Conservation (phyloP, 202 grass and related monocot species). For the Schoenoplectus tabernaemontani region DNA sequence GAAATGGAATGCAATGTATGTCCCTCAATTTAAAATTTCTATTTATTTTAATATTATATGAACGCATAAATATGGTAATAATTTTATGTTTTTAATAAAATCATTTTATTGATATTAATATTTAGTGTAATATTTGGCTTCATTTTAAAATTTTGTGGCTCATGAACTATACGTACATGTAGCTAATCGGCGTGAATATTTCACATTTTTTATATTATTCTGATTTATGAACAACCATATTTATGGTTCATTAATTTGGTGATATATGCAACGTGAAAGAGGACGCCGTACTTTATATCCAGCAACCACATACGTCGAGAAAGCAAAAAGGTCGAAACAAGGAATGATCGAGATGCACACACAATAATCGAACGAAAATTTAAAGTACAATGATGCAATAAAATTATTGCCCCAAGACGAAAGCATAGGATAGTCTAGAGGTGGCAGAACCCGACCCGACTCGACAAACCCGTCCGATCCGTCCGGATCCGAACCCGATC, state of each 20-base stretch:
- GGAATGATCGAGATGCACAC: slow-evolving; percentile 9
- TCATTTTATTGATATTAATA: too few relatives aligned
- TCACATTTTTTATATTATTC: neutral
- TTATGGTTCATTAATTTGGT: neutral
- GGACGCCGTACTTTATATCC: slow-evolving; percentile 1
- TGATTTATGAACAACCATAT: slow-evolving; percentile 3
- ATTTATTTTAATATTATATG: too few relatives aligned
- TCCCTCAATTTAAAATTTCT: too few relatives aligned
- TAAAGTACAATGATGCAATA: neutral
- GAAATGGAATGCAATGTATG: too few relatives aligned
- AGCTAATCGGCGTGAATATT: neutral
- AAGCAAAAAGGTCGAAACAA: slow-evolving; percentile 1
- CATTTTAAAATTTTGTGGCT: neutral
- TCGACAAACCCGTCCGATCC: too few relatives aligned
- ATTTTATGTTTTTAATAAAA: too few relatives aligned
- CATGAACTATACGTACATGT: neutral
- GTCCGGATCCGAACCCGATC: too few relatives aligned
- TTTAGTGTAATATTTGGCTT: too few relatives aligned
- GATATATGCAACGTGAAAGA: neutral
- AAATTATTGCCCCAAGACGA: slow-evolving; percentile 7
- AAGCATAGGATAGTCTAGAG: neutral
- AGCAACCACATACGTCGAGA: neutral
- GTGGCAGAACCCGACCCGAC: too few relatives aligned
- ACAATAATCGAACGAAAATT: slow-evolving; percentile 12
- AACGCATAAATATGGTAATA: too few relatives aligned